Evolutionary conservation across 805 yeast genomes (phyloP), one percentile per base, ranked within the genome.

Genomic region (Saturnispora hagleri): DNA sequence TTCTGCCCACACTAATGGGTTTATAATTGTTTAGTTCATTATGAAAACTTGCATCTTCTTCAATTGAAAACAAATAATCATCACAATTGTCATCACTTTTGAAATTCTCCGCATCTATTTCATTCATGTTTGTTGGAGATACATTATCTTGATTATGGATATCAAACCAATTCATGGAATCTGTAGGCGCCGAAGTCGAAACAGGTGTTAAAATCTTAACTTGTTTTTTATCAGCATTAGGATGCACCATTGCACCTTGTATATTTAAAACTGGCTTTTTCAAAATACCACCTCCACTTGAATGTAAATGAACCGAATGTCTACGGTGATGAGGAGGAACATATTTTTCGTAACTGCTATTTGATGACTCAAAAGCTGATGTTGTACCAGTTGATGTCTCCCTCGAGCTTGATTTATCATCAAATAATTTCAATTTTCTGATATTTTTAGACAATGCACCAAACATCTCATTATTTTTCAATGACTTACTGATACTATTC

Each of bases 261-360:
- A 15, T 22, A 9, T 35, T 31, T 2, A 47, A 22, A 9, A 27
- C 35, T 2, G 60, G 43, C 35, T 55, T 61, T 22, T 58, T 60
- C 49, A 57, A 43, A 12, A 54, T 54, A 26, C 60, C 62, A 15
- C 51, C 54, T 8, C 51, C 55, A 9, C 53, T 51, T 54, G 60
- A 69, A 62, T 62, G 66, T 8, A 67, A 66, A 44, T 68, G 67
- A 13, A 48, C 47, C 8, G 48, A 43, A 44, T 50, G 52, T 50
- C 73, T 67, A 58, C 82, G 69, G 53, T 76, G 80, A 58, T 77
- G 82, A 13, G 82, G 82, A 27, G 81, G 81, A 20, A 77, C 68
- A 56, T 77, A 77, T 46, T 67, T 63, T 43, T 59, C 62, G 31
- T 52, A 52, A 12, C 58, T 53, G 1, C 43, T 42, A 2, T 58